Base-by-base conservation (phyloP, 2,329 filamentous ascomycete genomes). In the Acarospora socialis region DNA sequence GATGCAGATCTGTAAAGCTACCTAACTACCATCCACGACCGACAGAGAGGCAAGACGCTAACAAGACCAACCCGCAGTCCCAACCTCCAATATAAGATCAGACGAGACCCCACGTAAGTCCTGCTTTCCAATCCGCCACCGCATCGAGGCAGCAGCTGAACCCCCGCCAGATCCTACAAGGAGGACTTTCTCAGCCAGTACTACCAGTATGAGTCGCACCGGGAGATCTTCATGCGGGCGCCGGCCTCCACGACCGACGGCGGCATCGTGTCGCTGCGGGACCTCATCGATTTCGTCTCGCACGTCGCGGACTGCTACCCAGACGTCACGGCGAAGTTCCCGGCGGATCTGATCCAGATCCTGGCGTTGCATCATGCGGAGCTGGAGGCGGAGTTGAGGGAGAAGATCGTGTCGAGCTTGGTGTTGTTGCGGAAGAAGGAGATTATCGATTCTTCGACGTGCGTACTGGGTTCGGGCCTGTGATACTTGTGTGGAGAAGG, bases 231-330 rank as follows among this genome's bases (percentile, higher is more conserved):
- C 59, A 68, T 93, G 48, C 72, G 79, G 24, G 80, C 82, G 28
- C 90, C 90, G 4, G 66, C 76, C 9, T 78, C 78, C 7, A 77
- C 80, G 31, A 81, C 81, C 34, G 72, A 78, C 46, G 77, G 77
- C 27, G 81, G 82, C 28, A 66, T 87, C 36, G 74, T 90, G 33
- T 83, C 82, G 8, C 79, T 98, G 46, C 77, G 81, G 47, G 86
- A 95, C 49, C 70, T 93, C 44, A 80, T 98, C 46, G 87, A 95
- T 50, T 81, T 98, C 47, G 77, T 95, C 46, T 77, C 86, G 13
- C 90, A 98, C 58, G 80, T 92, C 39, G 80, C 87, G 51, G 86
- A 94, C 51, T 92, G 83, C 61, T 98, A 92, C 56, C 83, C 82
- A 30, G 71, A 78, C 36, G 70, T 87, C 39, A 86, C 84, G 2